phyloP scores from a whole-genome alignment of 2,329 filamentous ascomycete species.

The Podosphaera leucotricha region DNA sequence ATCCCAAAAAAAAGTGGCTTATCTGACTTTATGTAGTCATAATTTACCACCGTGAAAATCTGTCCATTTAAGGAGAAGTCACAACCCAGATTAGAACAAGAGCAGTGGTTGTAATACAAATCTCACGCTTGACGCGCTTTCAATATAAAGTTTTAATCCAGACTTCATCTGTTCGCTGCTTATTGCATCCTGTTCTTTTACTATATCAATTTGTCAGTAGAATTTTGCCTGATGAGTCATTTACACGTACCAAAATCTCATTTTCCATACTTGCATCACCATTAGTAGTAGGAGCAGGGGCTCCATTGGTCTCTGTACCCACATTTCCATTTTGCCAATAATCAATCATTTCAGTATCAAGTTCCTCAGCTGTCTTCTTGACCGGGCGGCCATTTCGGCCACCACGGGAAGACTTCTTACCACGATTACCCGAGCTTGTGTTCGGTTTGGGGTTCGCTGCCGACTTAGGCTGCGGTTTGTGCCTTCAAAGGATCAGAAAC shows the following conservation, averaged over 20 bases:
- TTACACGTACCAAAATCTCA: slow-evolving; percentile 23
- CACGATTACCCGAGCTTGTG: slow-evolving; percentile 23
- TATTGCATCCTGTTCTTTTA: background rate
- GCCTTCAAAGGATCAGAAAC: slow-evolving; percentile 17
- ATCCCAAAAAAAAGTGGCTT: background rate
- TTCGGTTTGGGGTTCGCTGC: slow-evolving; percentile 57
- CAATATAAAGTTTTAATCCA: background rate
- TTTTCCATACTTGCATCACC: slow-evolving; percentile 44
- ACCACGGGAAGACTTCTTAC: slow-evolving; percentile 15
- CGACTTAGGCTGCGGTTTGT: slow-evolving; percentile 60
- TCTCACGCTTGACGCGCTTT: background rate
- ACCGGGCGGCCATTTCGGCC: slow-evolving; percentile 37
- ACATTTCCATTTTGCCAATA: slow-evolving; percentile 45
- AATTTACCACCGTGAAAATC: background rate
- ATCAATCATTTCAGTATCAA: slow-evolving; percentile 93
- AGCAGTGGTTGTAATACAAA: background rate
- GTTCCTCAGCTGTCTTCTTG: slow-evolving; percentile 83
- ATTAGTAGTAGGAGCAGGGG: slow-evolving; percentile 13
- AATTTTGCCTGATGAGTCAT: background rate
- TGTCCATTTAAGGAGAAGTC: background rate
- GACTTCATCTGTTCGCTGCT: background rate
- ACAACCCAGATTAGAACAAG: background rate
- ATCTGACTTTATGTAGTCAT: background rate
- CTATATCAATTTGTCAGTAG: background rate
- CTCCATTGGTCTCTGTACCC: slow-evolving; percentile 23